phyloP scores from a whole-genome alignment of 2,329 filamentous ascomycete genomes.

The Macrophomina tecta region DNA sequence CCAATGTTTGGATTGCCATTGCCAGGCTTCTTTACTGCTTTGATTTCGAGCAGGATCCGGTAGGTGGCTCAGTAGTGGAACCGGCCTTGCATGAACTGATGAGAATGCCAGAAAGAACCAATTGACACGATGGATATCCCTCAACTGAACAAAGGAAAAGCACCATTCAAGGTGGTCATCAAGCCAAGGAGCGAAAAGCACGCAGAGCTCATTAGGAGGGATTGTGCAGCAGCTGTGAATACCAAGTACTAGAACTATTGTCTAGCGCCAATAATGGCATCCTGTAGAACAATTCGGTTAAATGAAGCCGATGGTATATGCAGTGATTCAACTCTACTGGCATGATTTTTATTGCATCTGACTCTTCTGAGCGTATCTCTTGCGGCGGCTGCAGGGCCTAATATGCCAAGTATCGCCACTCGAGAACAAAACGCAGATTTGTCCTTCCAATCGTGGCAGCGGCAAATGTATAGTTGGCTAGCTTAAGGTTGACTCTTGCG shows the following conservation, averaged over 20 bases:
- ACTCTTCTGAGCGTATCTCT: too few relatives aligned
- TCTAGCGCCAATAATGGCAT: too few relatives aligned
- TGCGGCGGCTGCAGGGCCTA: too few relatives aligned
- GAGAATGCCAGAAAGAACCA: background rate
- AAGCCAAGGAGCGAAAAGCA: slow-evolving; percentile 8
- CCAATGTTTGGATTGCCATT: slow-evolving; percentile 35
- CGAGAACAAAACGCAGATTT: background rate
- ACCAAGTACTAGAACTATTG: background rate
- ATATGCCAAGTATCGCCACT: too few relatives aligned
- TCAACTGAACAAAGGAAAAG: slow-evolving; percentile 15
- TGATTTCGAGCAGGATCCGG: slow-evolving; percentile 30
- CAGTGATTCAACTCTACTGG: too few relatives aligned
- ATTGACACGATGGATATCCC: slow-evolving; percentile 34
- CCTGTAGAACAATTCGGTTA: too few relatives aligned
- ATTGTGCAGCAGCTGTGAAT: background rate
- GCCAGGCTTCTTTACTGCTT: slow-evolving; percentile 36
- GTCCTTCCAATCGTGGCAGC: background rate
- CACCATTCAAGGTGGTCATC: background rate
- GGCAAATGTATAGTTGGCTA: background rate
- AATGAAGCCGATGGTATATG: too few relatives aligned
- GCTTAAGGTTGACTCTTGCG: background rate
- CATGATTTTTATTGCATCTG: too few relatives aligned
- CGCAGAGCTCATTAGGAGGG: background rate
- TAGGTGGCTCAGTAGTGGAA: background rate
- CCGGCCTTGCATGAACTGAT: background rate